These are phyloP conservation scores for Candida pini DNA, from an alignment of 805 yeast species.

Conservation along the genomic window DNA sequence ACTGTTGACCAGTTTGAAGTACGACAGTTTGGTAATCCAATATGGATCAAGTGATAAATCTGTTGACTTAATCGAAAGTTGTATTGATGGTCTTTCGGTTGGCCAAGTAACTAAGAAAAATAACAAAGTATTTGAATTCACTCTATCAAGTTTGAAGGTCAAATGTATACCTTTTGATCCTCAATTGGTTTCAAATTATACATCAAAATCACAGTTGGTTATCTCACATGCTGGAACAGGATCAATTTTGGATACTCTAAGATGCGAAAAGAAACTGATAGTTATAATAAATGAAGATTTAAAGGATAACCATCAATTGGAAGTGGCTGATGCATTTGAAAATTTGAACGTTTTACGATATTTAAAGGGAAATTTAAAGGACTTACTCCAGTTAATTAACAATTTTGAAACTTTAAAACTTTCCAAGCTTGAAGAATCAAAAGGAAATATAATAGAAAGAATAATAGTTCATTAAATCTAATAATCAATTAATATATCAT, in stretches of 20 bases:
- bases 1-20: conserved; percentile 32
- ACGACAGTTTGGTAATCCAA: conserved; percentile 45
- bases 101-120: too few species aligned
- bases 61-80: conserved; percentile 4
- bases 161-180: conserved; percentile 44
- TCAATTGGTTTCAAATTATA: conserved; percentile 33
- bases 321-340: conserved; percentile 59
- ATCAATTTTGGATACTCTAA: conserved; percentile 73
- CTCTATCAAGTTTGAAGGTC: conserved; percentile 22
- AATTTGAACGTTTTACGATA: conserved; percentile 25
- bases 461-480: conserved; percentile 7
- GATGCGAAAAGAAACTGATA: conserved; percentile 50
- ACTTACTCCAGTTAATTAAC: conserved; percentile 12
- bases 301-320: conserved; percentile 86
- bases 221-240: conserved; percentile 93
- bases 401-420: conserved; percentile 9
- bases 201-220: conserved; percentile 49
- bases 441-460: conserved; percentile 15
- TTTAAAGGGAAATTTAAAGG: conserved; percentile 11
- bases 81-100: too few species aligned
- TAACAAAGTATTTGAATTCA: neutral
- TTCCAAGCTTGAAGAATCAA: conserved; percentile 19
- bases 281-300: conserved; percentile 66
- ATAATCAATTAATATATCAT: neutral
- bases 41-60: conserved; percentile 39